Evolutionary conservation across 768 basidiomycete species (phyloP), one percentile per base, ranked within the genome.

Genomic region (Mycena epipterygia): DNA sequence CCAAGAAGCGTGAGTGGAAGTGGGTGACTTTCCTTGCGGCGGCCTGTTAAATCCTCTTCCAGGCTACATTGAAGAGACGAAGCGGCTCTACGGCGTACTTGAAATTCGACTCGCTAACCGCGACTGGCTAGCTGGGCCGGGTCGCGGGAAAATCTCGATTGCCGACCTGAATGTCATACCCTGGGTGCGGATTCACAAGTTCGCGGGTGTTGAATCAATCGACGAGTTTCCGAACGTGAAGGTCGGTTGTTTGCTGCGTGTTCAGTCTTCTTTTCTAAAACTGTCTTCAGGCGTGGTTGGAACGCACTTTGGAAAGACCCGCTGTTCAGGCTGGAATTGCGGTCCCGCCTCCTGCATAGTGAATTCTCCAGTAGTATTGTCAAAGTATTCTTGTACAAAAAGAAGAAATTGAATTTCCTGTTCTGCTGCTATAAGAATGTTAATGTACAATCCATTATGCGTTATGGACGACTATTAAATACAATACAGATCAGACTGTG

Each of bases 21-120:
- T 9, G 25, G 11, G 23, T 23, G 49, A 35, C n/a, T 12, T 9
- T 30, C 44, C 58, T 52, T 48, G 32, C 59, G 9, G 52, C 57
- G 32, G 12, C 33, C 25, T 39, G 9, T 46, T 56, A 37, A 7
- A 70, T 56, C 70, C 56, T 76, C 63, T 69, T 21, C 74, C 81
- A 90, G 90, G 95, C 21, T 97, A 94, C 80, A 73, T 84, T 25
- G 90, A 94, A 30, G 96, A 97, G 85, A 93, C 94, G 3, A 90
- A 89, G 74, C 89, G 96, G 29, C 85, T 97, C 25, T 96, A 93
- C 77, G 83, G 88, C n/a, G 96, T 97, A 5, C 87, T 97, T 48
- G 90, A 97, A 75, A 89, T 91, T 56, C 89, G 95, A 95, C 48
- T 97, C 86, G 77, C 89, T 95, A 16, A 93, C 87, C n/a, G 95